Evolutionary conservation across 2,329 filamentous ascomycete genomes (phyloP).

Genomic region (Penicillium hesseltinei): DNA sequence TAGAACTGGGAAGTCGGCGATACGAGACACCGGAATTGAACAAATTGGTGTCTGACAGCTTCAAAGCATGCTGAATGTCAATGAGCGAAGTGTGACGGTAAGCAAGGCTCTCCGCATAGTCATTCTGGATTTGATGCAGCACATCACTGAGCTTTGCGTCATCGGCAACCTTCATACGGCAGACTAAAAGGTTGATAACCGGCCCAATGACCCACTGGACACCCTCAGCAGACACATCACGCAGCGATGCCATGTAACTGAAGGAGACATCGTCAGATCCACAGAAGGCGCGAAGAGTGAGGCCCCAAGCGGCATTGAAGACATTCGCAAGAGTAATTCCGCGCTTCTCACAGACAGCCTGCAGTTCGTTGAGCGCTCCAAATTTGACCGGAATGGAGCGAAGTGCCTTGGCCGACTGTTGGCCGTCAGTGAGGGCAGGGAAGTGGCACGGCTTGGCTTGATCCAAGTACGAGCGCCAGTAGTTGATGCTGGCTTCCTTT

Average conservation of each 20-base stretch:
- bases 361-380: conserved; percentile 31
- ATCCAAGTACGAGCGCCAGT: conserved; percentile 40
- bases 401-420: conserved; percentile 24
- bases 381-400: conserved; percentile 34
- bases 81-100: conserved; percentile 47
- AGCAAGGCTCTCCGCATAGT: conserved; percentile 48
- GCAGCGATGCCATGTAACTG: conserved; percentile 44
- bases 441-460: conserved; percentile 38
- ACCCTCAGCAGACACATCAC: conserved; percentile 42
- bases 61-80: conserved; percentile 48
- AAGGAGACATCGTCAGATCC: conserved; percentile 68
- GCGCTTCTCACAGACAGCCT: conserved; percentile 41
- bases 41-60: conserved; percentile 38
- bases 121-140: conserved; percentile 44
- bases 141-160: conserved; percentile 37
- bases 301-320: conserved; percentile 71
- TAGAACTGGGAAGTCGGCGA: conserved; percentile 39
- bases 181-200: conserved; percentile 48
- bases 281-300: conserved; percentile 59
- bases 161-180: conserved; percentile 41
- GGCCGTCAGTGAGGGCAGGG: conserved; percentile 35
- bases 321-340: conserved; percentile 51
- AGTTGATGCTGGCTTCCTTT: conserved; percentile 30
- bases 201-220: conserved; percentile 48
- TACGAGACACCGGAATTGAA: conserved; percentile 53